Evolutionary conservation across 331 rosid species (phyloP).

Genomic region (Pyracantha coccinea): DNA sequence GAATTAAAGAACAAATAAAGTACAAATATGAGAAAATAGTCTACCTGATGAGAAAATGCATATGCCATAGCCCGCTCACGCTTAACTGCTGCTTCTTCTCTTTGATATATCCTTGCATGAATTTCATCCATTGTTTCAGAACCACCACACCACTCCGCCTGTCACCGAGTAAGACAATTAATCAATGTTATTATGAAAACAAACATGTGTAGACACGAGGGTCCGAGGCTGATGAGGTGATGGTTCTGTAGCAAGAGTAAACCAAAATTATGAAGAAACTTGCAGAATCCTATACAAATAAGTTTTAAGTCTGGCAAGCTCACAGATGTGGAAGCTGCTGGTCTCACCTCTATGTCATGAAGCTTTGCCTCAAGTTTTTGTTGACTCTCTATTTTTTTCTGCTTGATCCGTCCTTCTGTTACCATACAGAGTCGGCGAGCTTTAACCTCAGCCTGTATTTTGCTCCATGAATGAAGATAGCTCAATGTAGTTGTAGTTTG

Average conservation of each 20-base stretch:
- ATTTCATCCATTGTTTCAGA: slow-evolving; percentile 73
- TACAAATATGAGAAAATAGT: background rate
- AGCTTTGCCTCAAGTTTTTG: slow-evolving; percentile 88
- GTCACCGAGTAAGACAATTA: slow-evolving; percentile 14
- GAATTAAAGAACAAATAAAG: background rate
- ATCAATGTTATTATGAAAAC: background rate
- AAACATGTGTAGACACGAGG: background rate
- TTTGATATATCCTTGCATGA: slow-evolving; percentile 68
- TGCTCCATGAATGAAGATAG: slow-evolving; percentile 88
- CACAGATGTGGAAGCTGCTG: slow-evolving; percentile 4
- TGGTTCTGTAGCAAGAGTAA: background rate
- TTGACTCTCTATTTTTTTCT: slow-evolving; percentile 78
- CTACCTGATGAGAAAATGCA: slow-evolving; percentile 96
- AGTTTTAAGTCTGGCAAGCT: background rate
- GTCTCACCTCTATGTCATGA: slow-evolving; percentile 73
- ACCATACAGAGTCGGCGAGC: slow-evolving; percentile 86
- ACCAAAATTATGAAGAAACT: background rate
- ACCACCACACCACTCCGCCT: slow-evolving; percentile 88
- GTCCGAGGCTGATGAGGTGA: background rate
- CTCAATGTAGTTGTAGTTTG: slow-evolving; percentile 63
- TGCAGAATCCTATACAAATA: background rate
- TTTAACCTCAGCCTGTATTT: slow-evolving; percentile 61
- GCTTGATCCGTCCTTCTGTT: slow-evolving; percentile 66
- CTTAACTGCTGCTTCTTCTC: slow-evolving; percentile 94
- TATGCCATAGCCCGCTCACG: slow-evolving; percentile 95